Evolutionary conservation across 2,329 filamentous ascomycete genomes (phyloP), one percentile per base, ranked within the genome.

Genomic region (Monilinia vaccinii-corymbosi): DNA sequence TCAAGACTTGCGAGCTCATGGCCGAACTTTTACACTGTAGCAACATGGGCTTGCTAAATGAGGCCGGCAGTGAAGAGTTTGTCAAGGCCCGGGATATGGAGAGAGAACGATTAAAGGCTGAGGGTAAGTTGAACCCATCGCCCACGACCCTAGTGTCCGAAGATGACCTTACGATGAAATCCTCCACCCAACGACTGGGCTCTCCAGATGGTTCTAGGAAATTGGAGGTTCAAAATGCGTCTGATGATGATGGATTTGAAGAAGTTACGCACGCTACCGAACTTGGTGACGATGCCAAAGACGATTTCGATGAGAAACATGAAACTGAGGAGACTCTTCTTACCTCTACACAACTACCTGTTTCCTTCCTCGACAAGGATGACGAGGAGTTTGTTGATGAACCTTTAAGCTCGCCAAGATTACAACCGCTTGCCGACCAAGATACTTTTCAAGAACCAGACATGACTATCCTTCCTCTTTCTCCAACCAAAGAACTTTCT

Each of bases 1-100:
- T 99, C 79, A 99, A 99, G 78, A 97, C 94, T 0, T 99, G 94
- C 73, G 94, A 99, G 75, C 79, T 99, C 62, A 97, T 99, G 94
- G 94, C 94, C 1, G 94, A 99, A 74, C 79, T 99, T 48, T 77
- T 99, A 44, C 94, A 99, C 74, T 99, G 94, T 75, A 97, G 93
- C 73, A 99, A 99, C 72, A 99, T 99, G 94, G 92, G 89, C 7
- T 78, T 99, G 40, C 77, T 99, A 65, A 99, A 99, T 71, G 92
- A 97, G 72, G 79, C 84, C 11, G 94, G 93, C 36, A 92, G 91
- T 13, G 92, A 99, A 71, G 86, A 91, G 65, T 84, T 96, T 65
- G 91, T 97, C 62, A 84, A 81, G 62, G 79, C 84, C 46, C 83
- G 94, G 62, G 92, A 99, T 70, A 75, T 80, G 13, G 91, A 97